Percentiles rank a stretch among this genome's conserved stretches.
These are phyloP conservation scores for Nissolia schottii DNA, from an alignment of 306 rosid species.

Conservation along the genomic window DNA sequence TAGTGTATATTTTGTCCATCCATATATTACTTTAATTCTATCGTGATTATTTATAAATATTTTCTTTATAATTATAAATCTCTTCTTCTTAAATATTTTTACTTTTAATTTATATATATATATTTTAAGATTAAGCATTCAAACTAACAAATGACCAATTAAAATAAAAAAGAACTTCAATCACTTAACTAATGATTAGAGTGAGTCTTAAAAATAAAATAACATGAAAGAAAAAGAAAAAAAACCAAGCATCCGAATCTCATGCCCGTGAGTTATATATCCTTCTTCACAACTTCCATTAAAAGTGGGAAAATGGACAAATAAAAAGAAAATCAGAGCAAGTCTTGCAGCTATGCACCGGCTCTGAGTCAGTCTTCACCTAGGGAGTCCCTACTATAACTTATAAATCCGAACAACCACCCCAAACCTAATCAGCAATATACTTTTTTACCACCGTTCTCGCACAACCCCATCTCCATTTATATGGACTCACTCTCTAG, in stretches of 20 bases:
- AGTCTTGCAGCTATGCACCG: slow-evolving; percentile 20
- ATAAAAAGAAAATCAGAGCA: neutral
- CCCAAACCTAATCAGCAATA: slow-evolving; percentile 18
- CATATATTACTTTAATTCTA: too few species aligned
- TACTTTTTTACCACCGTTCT: neutral
- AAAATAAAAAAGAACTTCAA: too few species aligned
- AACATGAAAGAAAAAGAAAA: too few species aligned
- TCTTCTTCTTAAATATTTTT: too few species aligned
- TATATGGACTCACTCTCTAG: neutral
- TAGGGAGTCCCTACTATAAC: slow-evolving; percentile 3
- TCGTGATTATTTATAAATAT: too few species aligned
- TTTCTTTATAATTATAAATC: too few species aligned
- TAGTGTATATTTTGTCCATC: too few species aligned
- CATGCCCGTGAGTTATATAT: neutral
- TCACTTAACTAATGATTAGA: too few species aligned
- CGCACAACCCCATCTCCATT: neutral
- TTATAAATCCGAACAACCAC: slow-evolving; percentile 13
- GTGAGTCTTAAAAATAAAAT: too few species aligned
- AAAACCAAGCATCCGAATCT: neutral
- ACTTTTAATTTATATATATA: too few species aligned
- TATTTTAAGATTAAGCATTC: too few species aligned
- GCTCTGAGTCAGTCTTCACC: neutral
- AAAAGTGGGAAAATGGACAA: neutral
- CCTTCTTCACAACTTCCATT: slow-evolving; percentile 25
- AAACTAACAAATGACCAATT: too few species aligned